phyloP scores from a whole-genome alignment of 345 rosid species.

The Pistacia integerrima region DNA sequence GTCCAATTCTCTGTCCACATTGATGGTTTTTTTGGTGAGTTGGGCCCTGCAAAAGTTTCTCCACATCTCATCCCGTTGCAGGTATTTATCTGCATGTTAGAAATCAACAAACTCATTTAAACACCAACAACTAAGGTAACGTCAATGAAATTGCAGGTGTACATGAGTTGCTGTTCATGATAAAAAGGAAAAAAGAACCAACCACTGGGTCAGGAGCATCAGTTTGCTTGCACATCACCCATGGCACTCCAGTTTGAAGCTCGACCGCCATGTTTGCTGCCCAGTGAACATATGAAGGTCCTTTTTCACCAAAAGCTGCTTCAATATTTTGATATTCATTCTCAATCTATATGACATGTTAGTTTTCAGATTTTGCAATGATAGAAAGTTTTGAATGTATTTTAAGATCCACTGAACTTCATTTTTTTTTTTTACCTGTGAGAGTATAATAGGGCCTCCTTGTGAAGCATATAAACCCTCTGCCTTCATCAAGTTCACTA shows the following conservation, averaged over 20 bases:
- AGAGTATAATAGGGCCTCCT: slow-evolving; percentile 94
- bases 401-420: neutral
- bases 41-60: slow-evolving; percentile 76
- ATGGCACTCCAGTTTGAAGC: slow-evolving; percentile 82
- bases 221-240: slow-evolving; percentile 91
- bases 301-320: slow-evolving; percentile 53
- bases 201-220: slow-evolving; percentile 97
- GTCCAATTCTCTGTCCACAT: slow-evolving; percentile 96
- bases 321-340: slow-evolving; percentile 76
- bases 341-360: slow-evolving; percentile 54
- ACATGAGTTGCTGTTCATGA: no score
- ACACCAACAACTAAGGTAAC: neutral
- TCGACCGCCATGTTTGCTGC: slow-evolving; percentile 81
- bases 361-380: neutral
- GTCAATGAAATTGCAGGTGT: neutral
- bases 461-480: slow-evolving; percentile 82
- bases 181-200: neutral
- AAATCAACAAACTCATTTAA: neutral
- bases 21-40: slow-evolving; percentile 79
- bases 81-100: slow-evolving; percentile 59
- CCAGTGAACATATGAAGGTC: slow-evolving; percentile 66
- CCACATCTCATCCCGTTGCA: slow-evolving; percentile 93
- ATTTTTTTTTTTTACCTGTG: slow-evolving; percentile 52
- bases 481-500: slow-evolving; percentile 76
- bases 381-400: no score